Evolutionary conservation across 139 green algal genomes (phyloP), one percentile per base, ranked within the genome.

Genomic region (Chlorella sp.): DNA sequence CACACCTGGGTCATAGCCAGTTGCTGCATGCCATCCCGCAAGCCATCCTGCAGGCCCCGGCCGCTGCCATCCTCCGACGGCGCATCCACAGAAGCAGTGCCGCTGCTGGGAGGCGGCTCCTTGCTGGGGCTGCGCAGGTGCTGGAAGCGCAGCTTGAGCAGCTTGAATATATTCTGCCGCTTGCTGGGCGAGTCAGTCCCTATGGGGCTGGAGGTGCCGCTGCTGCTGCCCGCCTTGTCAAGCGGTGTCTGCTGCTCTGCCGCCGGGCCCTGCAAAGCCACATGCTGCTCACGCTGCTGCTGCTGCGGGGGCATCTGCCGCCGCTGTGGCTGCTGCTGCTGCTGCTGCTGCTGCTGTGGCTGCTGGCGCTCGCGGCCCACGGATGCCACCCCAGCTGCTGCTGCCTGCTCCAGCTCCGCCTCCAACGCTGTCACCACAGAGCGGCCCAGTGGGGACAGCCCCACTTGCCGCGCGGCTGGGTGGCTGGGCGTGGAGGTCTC

Each of bases 371-470:
- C n/a, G 16, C 64, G 73, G 47, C 41, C 39, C 64, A 12, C 28
- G 32, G 26, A 23, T 15, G 56, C 21, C 44, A 47, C 34, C 36
- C 39, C 55, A 73, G 23, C 32, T 18, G 23, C 23, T 6, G 69
- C 64, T 11, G 89, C 89, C 78, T 86, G 79, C 21, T 94, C 89
- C 39, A 94, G 81, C 81, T 94, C 76, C 15, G 87, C 83, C 57
- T 93, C 89, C 57, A 94, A 73, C 13, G 89, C 86, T 3, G 90
- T 91, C 9, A 94, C 90, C 39, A 94, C 85, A 16, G 81, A 90
- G 44, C 90, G 86, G 2, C 90, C 90, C 62, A 94, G 74, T 18
- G 90, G 90, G 13, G 89, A 93, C 2, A 87, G 83, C 25, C 63
- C 83, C 34, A 83, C 74, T 32, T 84, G 83, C 26, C 74, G 74